These are phyloP conservation scores for Saccharomyces uvarum DNA, from an alignment of 1,139 yeast species.

Conservation along the genomic window DNA sequence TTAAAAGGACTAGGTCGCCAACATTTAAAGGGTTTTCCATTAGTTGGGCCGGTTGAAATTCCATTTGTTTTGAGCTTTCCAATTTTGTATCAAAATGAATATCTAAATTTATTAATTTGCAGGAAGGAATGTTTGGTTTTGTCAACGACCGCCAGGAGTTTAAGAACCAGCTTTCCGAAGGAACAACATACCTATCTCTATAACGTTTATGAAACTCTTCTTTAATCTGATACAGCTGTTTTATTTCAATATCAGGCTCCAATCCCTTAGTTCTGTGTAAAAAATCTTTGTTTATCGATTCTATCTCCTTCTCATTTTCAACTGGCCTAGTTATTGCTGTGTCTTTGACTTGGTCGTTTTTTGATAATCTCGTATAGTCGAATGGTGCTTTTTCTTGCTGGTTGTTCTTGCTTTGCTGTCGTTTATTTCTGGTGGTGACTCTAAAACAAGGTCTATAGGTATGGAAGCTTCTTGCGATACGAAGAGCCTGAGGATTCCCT, in stretches of 20 bases:
- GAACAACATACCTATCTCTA: constrained; percentile 17
- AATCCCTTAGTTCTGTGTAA: constrained; percentile 20
- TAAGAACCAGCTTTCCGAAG: constrained; percentile 24
- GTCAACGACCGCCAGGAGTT: neutral
- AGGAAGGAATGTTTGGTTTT: neutral
- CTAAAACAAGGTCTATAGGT: neutral
- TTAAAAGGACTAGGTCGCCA: constrained; percentile 42
- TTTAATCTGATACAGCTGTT: constrained; percentile 17
- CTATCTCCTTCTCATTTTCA: constrained; percentile 6
- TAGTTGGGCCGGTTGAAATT: constrained; percentile 10
- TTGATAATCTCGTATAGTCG: neutral
- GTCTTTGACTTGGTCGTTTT: neutral
- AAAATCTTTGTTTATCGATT: constrained; percentile 11
- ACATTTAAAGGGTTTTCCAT: constrained; percentile 30
- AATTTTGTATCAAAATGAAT: neutral
- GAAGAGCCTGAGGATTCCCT: neutral
- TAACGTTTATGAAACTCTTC: constrained; percentile 17
- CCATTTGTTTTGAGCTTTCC: neutral
- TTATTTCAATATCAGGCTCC: constrained; percentile 25
- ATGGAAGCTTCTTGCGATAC: neutral
- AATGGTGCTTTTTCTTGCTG: neutral
- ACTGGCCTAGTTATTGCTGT: neutral
- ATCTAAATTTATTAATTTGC: constrained; percentile 7
- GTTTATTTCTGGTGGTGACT: neutral
- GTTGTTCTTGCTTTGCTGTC: neutral